Evolutionary conservation across 192 early-diverging fungal species (phyloP).

Genomic region (Dispira parvispora): DNA sequence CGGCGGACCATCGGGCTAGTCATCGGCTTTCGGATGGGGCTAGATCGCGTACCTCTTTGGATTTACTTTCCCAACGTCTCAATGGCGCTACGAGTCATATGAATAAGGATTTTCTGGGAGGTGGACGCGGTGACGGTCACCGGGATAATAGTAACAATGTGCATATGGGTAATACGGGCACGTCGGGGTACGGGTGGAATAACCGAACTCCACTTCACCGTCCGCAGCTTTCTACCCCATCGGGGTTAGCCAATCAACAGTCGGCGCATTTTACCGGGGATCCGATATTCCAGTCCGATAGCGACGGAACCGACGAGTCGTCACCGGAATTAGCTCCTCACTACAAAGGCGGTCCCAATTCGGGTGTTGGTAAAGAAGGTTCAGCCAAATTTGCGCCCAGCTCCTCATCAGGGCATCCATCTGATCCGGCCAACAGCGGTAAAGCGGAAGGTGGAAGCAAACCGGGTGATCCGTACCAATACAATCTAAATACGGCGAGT

Average conservation of each 20-base stretch:
- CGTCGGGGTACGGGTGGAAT: not conserved
- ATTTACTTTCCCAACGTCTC: not conserved
- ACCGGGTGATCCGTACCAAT: no score
- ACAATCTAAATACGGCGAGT: no score
- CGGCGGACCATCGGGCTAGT: not conserved
- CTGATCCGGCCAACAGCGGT: no score
- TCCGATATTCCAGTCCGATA: not conserved
- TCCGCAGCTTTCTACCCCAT: not conserved
- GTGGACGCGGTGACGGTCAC: not conserved
- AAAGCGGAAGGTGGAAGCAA: no score
- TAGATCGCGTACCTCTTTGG: not conserved
- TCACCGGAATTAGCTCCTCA: not conserved
- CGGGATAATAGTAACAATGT: not conserved
- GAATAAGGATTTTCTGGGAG: not conserved
- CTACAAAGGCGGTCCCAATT: no score
- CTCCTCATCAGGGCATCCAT: no score
- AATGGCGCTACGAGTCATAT: not conserved
- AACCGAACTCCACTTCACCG: not conserved
- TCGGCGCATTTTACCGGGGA: not conserved
- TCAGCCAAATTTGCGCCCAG: no score
- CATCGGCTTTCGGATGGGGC: not conserved
- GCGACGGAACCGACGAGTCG: not conserved
- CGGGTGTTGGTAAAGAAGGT: no score
- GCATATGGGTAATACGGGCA: not conserved
- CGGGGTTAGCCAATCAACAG: not conserved